Evolutionary conservation across 148 eudicot species (phyloP).

Genomic region (Dianthus caryophyllus): DNA sequence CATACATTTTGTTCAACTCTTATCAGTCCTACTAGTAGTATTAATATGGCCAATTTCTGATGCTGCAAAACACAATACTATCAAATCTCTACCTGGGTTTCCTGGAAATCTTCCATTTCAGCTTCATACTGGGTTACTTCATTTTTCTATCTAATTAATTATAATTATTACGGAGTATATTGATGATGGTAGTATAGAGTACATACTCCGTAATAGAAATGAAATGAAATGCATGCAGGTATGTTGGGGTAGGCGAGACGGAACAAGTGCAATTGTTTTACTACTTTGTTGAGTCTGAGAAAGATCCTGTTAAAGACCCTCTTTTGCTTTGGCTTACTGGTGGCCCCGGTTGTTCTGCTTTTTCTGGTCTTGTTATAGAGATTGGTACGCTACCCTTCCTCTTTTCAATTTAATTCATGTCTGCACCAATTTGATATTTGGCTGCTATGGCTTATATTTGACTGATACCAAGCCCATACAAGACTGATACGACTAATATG

Average conservation of each 20-base stretch:
- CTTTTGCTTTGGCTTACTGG: constrained; percentile 29
- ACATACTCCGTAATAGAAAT: no score
- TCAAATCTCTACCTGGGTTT: constrained; percentile 25
- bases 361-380: constrained; percentile 21
- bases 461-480: no score
- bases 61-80: neutral
- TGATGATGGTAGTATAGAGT: no score
- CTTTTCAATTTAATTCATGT: no score
- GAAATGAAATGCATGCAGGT: constrained; percentile 13
- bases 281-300: constrained; percentile 26
- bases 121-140: constrained; percentile 19
- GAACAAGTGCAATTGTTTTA: constrained; percentile 28
- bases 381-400: constrained; percentile 19
- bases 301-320: constrained; percentile 21
- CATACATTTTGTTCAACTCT: no score
- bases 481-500: no score
- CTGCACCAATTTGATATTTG: no score
- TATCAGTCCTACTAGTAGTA: neutral
- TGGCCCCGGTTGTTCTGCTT: constrained; percentile 31
- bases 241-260: constrained; percentile 24
- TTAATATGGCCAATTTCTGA: neutral
- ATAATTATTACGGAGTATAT: no score
- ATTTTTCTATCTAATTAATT: neutral
- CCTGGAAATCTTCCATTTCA: constrained; percentile 26
- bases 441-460: no score